Evolutionary conservation across 1,284 basidiomycete genomes (phyloP), one percentile per base, ranked within the genome.

Genomic region (Rhodofomes roseus): DNA sequence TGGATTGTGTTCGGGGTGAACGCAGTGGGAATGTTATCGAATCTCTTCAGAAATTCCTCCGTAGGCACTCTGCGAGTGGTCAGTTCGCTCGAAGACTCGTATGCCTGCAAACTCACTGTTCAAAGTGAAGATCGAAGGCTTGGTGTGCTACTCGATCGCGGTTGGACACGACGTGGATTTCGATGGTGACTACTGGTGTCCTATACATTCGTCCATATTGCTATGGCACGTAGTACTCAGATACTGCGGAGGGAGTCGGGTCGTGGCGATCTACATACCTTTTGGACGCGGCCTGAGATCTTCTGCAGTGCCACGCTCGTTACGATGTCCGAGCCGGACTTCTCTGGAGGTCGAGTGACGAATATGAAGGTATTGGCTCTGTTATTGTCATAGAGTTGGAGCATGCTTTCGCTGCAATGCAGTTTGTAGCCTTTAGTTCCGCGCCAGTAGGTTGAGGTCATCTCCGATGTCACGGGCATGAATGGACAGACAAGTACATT

Each of bases 151-250:
- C 74, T 11, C 82, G 78, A 66, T 87, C 86, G 23, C 85, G 75
- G 66, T 87, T 87, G 0, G 86, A 87, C 18, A 87, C 80, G 2
- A 88, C 86, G 65, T 87, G 86, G 7, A 87, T 78, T 64, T 88
- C 86, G 25, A 87, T 77, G 4, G 75, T 76, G 6, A 73, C 71
- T 0, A 86, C 78, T 0, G 83, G 79, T 0, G 79, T 73, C 43
- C 80, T 76, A 56, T 81, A 76, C 27, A 87, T 65, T 48, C 82
- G 72, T 2, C 86, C 86, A 18, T 84, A 69, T 82, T 86, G 85
- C 85, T 88, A 54, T 27, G 9, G 23, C 16, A 27, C 18, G 9
- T 20, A 2, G 27, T 52, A 3, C 29, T 11, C 31, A 39, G 7
- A 46, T n/a, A 43, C 7, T 54, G 25, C 4, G 14, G 8, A 41